Conservation (phyloP, 495 filamentous ascomycete species). For the Achaetomiella virescens region DNA sequence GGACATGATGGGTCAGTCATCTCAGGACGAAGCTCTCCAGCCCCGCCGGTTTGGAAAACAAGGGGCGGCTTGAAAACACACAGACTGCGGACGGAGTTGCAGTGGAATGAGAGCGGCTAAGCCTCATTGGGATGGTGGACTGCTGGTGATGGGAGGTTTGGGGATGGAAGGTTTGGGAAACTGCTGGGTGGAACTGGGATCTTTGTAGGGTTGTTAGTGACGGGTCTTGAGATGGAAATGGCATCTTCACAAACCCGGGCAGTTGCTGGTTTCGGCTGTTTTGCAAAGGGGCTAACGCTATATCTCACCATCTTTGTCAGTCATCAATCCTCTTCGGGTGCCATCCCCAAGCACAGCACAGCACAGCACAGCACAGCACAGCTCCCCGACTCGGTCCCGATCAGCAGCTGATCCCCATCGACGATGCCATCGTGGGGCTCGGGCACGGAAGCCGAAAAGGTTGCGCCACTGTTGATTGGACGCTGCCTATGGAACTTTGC, state of each 20-base stretch:
- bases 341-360: not conserved
- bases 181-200: no score
- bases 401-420: not conserved
- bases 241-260: not conserved
- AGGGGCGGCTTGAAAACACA: conserved; percentile 4
- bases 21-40: not conserved
- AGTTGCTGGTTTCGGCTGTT: no score
- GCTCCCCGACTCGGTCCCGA: not conserved
- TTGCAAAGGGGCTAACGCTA: no score
- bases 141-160: not conserved
- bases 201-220: no score
- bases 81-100: not conserved
- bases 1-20: no score
- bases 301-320: no score
- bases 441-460: not conserved
- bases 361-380: not conserved
- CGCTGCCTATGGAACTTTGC: not conserved
- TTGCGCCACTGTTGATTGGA: conserved; percentile 3
- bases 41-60: conserved; percentile 7
- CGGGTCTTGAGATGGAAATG: not conserved
- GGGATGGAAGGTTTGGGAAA: not conserved
- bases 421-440: not conserved
- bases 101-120: no score
- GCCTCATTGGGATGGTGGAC: conserved; percentile 1
- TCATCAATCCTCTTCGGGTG: not conserved